Conservation (phyloP, 306 rosid species). For the Cicer chorassanicum region DNA sequence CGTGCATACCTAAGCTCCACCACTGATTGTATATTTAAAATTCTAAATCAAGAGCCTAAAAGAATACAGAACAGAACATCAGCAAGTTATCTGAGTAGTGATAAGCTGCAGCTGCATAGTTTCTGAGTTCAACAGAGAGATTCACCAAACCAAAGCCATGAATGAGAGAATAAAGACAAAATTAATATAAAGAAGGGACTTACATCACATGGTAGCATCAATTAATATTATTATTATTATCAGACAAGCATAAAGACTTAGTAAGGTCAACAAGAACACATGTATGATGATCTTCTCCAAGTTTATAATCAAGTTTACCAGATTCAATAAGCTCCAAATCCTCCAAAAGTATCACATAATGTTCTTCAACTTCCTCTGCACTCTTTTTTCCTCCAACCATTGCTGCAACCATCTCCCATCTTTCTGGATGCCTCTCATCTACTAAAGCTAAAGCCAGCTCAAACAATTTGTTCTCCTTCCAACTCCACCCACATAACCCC, state of each 20-base stretch:
- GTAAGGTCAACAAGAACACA: conserved; percentile 47
- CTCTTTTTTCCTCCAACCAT: conserved; percentile 75
- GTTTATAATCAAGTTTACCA: conserved; percentile 63
- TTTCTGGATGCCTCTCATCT: conserved; percentile 68
- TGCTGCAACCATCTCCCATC: conserved; percentile 75
- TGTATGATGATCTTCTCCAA: conserved; percentile 44
- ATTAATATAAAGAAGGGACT: no score
- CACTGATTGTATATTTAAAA: neutral
- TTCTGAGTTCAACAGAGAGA: neutral
- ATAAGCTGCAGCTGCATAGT: neutral
- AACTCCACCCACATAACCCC: conserved; percentile 68
- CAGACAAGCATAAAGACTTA: conserved; percentile 47
- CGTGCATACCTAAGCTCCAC: no score
- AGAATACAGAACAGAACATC: neutral
- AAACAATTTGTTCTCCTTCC: conserved; percentile 87
- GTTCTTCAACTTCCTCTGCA: conserved; percentile 70
- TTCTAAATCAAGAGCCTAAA: neutral
- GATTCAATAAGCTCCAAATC: conserved; percentile 77
- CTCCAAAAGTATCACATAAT: conserved; percentile 68
- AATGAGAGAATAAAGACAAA: no score
- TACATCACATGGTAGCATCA: neutral
- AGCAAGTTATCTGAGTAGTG: neutral
- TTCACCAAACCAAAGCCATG: no score
- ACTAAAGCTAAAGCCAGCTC: conserved; percentile 80
- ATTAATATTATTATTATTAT: conserved; percentile 17